Evolutionary conservation across 768 basidiomycete genomes (phyloP), one percentile per base, ranked within the genome.

Genomic region (Xerocomus brunneocitrinus): DNA sequence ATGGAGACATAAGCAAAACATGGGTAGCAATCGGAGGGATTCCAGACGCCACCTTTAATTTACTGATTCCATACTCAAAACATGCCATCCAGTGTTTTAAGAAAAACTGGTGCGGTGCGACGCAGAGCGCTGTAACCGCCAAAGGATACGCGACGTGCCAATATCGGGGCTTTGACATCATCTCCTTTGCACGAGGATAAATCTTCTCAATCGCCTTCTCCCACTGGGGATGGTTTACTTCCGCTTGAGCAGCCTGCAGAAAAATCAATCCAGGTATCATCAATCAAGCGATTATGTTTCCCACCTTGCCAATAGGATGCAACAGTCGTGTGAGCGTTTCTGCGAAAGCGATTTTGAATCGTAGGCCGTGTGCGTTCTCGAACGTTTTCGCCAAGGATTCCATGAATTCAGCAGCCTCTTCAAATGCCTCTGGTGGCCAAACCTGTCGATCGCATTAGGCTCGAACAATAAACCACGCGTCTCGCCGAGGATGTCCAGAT

Each of bases 151-250:
- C 91, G 0, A 82, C 80, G 42, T 79, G 77, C 92, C 94, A 95
- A 68, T 97, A 97, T 19, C 91, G 82, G 8, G 87, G 89, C 68
- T 95, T 95, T 36, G 78, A 73, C 75, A 89, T 84, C 85, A 94
- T 87, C 50, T 91, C 89, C 56, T 80, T 79, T 2, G 89, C 88
- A 64, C 87, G 90, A 2, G 88, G 87, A 65, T 84, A 85, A 32
- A 95, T 90, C 12, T 79, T 74, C 66, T 93, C 87, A 30, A 94
- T 88, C 0, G 94, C 93, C 66, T 91, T 92, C 5, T 87, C 91
- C 94, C 94, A 98, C 59, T 89, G 79, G 0, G 94, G 94, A 67
- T 95, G 88, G 62, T 97, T 97, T 46, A 95, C 93, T 72, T 98
- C 94, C 6, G 91, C 94, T 72, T 94, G 92, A 0, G 91, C 95